phyloP scores from a whole-genome alignment of 2,329 filamentous ascomycete species.

The Alternaria longipes region DNA sequence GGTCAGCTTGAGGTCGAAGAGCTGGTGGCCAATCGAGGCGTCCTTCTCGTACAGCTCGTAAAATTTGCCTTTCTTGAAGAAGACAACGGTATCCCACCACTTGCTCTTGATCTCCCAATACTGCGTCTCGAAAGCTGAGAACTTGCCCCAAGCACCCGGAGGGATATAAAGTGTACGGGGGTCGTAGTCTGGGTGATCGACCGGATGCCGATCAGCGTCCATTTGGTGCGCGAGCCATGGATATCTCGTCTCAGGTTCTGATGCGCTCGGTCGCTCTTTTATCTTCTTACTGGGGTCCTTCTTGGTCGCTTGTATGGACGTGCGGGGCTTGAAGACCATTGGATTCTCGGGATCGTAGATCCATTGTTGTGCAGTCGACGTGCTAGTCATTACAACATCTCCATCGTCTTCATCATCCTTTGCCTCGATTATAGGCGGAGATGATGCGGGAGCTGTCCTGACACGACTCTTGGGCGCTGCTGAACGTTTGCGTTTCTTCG shows the following conservation, averaged over 20 bases:
- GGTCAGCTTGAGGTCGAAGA: conserved; percentile 97
- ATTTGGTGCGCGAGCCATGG: conserved; percentile 86
- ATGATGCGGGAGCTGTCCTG: conserved; percentile 60
- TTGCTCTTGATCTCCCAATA: conserved; percentile 99
- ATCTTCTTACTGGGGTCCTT: conserved; percentile 42
- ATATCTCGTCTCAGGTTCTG: conserved; percentile 86
- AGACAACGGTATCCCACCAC: conserved; percentile 96
- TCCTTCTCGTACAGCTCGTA: conserved; percentile 99
- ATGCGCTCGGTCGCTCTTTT: conserved; percentile 75
- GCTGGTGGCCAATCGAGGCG: conserved; percentile 92
- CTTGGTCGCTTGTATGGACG: conserved; percentile 43
- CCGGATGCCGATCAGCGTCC: conserved; percentile 83
- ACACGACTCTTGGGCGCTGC: conserved; percentile 69
- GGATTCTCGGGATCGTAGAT: conserved; percentile 71
- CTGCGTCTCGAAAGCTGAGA: conserved; percentile 95
- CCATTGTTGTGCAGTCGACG: conserved; percentile 86
- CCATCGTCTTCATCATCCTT: conserved; percentile 63
- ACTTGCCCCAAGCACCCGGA: conserved; percentile 78
- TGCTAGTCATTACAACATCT: conserved; percentile 63
- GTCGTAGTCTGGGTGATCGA: conserved; percentile 87
- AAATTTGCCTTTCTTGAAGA: conserved; percentile 99
- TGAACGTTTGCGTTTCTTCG: conserved; percentile 75
- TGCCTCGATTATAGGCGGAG: conserved; percentile 47
- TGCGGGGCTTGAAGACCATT: conserved; percentile 60
- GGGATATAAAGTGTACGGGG: conserved; percentile 91